These are phyloP conservation scores for Wilhelminamyces savonicus DNA, from an alignment of 805 yeast species.

Conservation along the genomic window DNA sequence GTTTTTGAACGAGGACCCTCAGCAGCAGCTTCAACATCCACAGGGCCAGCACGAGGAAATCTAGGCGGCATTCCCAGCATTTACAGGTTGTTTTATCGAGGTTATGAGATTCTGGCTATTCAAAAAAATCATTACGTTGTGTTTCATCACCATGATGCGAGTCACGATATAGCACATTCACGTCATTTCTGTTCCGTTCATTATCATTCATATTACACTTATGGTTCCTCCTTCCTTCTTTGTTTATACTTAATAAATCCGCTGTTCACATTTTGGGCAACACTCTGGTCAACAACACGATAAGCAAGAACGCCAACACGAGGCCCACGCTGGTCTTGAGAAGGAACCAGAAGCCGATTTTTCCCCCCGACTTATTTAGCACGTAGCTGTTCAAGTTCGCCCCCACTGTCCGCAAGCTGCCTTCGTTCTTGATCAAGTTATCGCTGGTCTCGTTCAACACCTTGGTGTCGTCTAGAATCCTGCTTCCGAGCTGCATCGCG, in stretches of 20 bases:
- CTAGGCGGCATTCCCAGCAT: too few relatives aligned
- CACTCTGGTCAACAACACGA: slow-evolving; percentile 28
- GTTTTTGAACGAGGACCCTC: slow-evolving; percentile 1
- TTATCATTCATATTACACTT: too few relatives aligned
- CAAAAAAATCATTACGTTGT: too few relatives aligned
- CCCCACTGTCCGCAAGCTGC: slow-evolving; percentile 26
- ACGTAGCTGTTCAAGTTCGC: slow-evolving; percentile 31
- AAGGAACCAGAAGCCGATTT: slow-evolving; percentile 32
- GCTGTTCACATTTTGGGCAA: slow-evolving; percentile 30
- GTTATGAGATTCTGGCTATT: too few relatives aligned
- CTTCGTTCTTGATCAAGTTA: slow-evolving; percentile 24
- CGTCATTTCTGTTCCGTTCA: too few relatives aligned
- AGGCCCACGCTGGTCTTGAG: slow-evolving; percentile 23
- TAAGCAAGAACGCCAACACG: slow-evolving; percentile 20
- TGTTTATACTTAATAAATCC: too few relatives aligned
- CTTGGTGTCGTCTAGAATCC: slow-evolving; percentile 26
- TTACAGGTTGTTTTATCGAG: too few relatives aligned
- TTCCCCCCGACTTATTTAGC: slow-evolving; percentile 34
- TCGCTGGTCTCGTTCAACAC: slow-evolving; percentile 30
- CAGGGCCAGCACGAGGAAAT: too few relatives aligned
- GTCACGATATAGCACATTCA: too few relatives aligned
- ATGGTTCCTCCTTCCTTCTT: too few relatives aligned
- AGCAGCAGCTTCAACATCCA: too few relatives aligned
- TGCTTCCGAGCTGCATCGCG: slow-evolving; percentile 37
- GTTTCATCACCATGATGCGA: too few relatives aligned